Conservation (phyloP, 257 asterid species). For the Fraxinus excelsior region DNA sequence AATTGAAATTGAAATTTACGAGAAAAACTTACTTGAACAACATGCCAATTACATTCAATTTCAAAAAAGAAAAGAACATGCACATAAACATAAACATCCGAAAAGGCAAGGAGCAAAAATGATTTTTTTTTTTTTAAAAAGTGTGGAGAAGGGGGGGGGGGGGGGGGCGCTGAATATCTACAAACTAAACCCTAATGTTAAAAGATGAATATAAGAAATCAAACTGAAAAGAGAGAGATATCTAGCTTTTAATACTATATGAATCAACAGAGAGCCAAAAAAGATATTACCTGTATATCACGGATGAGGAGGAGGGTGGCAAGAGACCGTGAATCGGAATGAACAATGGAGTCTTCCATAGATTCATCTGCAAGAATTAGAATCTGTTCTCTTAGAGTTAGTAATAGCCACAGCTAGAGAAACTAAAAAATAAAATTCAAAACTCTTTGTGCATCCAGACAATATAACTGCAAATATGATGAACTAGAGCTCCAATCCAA, state of each 20-base stretch:
- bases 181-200: not conserved
- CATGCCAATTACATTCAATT: too few relatives aligned
- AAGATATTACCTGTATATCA: conserved; percentile 77
- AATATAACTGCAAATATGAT: conserved; percentile 15
- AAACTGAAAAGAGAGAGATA: conserved; percentile 13
- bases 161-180: not conserved
- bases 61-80: not conserved
- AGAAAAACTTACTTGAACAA: too few relatives aligned
- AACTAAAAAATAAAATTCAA: conserved; percentile 13
- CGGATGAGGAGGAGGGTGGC: conserved; percentile 98
- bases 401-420: conserved; percentile 41
- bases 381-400: conserved; percentile 85
- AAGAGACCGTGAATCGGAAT: conserved; percentile 93
- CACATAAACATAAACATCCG: not conserved
- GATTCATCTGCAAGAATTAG: conserved; percentile 98
- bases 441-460: not conserved
- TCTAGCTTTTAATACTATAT: conserved; percentile 13
- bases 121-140: not conserved
- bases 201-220: conserved; percentile 3
- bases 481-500: conserved; percentile 16
- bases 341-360: conserved; percentile 90
- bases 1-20: too few relatives aligned
- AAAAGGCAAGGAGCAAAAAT: not conserved
- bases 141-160: too few relatives aligned
- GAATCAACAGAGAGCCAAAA: conserved; percentile 23